Conservation (phyloP, 305 asterid genomes). For the Fraxinus xanthoxyloides region DNA sequence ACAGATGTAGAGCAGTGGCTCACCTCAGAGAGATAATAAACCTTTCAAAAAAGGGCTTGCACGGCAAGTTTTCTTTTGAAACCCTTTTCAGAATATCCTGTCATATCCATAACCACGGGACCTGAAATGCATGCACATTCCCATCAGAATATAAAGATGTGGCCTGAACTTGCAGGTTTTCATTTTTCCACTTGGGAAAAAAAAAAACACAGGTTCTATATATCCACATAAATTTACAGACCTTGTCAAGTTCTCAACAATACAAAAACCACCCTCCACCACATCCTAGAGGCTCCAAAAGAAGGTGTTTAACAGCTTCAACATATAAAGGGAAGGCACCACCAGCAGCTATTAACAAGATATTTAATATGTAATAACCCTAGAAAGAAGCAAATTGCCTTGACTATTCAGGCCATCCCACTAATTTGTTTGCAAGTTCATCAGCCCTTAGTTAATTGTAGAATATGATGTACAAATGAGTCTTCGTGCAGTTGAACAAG, state of each 20-base stretch:
- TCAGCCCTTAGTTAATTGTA: not conserved
- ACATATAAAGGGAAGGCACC: not conserved
- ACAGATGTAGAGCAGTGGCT: constrained; percentile 2
- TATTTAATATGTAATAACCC: not conserved
- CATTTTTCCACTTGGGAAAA: not conserved
- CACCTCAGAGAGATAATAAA: constrained; percentile 77
- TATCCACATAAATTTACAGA: not conserved
- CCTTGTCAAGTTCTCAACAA: constrained; percentile 3
- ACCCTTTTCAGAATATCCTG: constrained; percentile 77
- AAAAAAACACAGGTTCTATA: not conserved
- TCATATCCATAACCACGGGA: constrained; percentile 74
- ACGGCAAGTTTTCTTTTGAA: constrained; percentile 75
- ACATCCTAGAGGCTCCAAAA: not conserved
- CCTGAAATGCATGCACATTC: constrained; percentile 49
- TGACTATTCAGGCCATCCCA: constrained; percentile 1
- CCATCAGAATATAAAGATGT: constrained; percentile 16
- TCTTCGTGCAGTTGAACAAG: not conserved
- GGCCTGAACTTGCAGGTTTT: not conserved
- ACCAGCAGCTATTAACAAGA: not conserved
- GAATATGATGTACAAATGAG: not conserved
- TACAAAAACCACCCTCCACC: not conserved
- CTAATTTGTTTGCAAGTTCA: constrained; percentile 16
- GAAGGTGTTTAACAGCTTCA: not conserved
- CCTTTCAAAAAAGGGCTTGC: constrained; percentile 78
- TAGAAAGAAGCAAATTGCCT: not conserved